Percentiles rank a stretch among this genome's conserved stretches.
Conservation (phyloP, 805 yeast species). For the Metschnikowia amazonensis region DNA sequence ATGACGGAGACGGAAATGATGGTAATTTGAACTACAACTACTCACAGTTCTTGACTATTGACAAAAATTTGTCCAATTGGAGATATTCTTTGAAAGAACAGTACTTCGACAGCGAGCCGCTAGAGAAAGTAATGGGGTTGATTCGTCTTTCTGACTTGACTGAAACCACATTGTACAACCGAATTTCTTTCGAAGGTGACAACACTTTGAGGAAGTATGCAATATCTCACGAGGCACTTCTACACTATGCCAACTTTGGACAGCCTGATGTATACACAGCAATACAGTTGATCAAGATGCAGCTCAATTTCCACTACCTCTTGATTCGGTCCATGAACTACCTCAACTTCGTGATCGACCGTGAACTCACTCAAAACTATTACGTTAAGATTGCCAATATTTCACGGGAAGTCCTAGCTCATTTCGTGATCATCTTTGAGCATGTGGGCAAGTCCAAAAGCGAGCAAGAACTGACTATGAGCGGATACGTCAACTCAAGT, state of each 20-base stretch:
- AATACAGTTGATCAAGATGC: conserved; percentile 38
- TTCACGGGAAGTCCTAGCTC: conserved; percentile 35
- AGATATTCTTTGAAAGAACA: conserved; percentile 34
- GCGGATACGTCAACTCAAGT: conserved; percentile 3
- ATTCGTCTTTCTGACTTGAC: conserved; percentile 22
- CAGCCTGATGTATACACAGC: conserved; percentile 39
- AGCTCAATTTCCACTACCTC: conserved; percentile 41
- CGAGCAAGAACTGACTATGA: conserved; percentile 1
- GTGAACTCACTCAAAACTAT: conserved; percentile 34
- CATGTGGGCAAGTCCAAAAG: conserved; percentile 26
- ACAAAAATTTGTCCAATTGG: conserved; percentile 40
- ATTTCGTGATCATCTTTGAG: conserved; percentile 35
- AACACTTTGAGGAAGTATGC: conserved; percentile 13
- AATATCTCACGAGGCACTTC: conserved; percentile 15
- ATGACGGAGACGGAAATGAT: conserved; percentile 47
- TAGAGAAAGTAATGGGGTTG: conserved; percentile 30
- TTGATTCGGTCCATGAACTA: conserved; percentile 42
- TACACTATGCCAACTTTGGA: conserved; percentile 28
- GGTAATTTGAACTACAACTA: conserved; percentile 45
- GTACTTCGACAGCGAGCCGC: conserved; percentile 22
- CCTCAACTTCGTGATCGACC: conserved; percentile 37
- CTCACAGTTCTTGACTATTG: conserved; percentile 40
- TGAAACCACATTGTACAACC: conserved; percentile 30
- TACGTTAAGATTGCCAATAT: conserved; percentile 35
- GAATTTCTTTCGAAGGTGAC: conserved; percentile 22